These are phyloP conservation scores for Salvia hispanica DNA, from an alignment of 257 asterid genomes.

Conservation along the genomic window DNA sequence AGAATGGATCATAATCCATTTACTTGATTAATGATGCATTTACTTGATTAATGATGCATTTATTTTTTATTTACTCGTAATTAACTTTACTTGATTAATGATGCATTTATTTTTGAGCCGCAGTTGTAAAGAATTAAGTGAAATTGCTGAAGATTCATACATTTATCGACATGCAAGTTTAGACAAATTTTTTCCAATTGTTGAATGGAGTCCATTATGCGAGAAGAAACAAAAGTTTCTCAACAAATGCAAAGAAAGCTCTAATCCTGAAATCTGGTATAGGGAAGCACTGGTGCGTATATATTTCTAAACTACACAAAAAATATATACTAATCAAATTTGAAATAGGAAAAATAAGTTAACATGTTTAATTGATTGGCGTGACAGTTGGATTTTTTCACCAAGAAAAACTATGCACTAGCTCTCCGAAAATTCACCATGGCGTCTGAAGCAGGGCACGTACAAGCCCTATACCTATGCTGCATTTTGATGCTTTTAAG, in stretches of 20 bases:
- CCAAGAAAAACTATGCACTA: not conserved
- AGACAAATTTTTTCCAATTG: slow-evolving; percentile 29
- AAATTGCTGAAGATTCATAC: slow-evolving; percentile 24
- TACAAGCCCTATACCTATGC: slow-evolving; percentile 28
- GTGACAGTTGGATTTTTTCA: slow-evolving; percentile 40
- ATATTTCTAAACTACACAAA: not conserved
- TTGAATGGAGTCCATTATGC: not conserved
- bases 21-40: not conserved
- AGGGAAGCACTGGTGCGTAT: slow-evolving; percentile 35
- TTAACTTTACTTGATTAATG: not conserved
- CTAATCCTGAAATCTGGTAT: slow-evolving; percentile 33
- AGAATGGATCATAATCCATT: too few species aligned
- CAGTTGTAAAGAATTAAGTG: slow-evolving; percentile 17
- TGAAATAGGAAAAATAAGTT: too few species aligned
- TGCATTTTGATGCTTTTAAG: slow-evolving; percentile 24
- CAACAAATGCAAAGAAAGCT: slow-evolving; percentile 17
- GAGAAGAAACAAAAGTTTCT: slow-evolving; percentile 5
- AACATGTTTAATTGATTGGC: not conserved
- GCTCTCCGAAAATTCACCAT: slow-evolving; percentile 15
- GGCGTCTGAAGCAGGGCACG: slow-evolving; percentile 32
- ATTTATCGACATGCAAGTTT: slow-evolving; percentile 19
- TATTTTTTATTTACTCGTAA: not conserved
- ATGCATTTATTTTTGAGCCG: not conserved
- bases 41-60: not conserved
- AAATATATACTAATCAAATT: not conserved